Base-by-base conservation (phyloP, 495 filamentous ascomycete genomes). In the Barbatosphaeria neglecta region DNA sequence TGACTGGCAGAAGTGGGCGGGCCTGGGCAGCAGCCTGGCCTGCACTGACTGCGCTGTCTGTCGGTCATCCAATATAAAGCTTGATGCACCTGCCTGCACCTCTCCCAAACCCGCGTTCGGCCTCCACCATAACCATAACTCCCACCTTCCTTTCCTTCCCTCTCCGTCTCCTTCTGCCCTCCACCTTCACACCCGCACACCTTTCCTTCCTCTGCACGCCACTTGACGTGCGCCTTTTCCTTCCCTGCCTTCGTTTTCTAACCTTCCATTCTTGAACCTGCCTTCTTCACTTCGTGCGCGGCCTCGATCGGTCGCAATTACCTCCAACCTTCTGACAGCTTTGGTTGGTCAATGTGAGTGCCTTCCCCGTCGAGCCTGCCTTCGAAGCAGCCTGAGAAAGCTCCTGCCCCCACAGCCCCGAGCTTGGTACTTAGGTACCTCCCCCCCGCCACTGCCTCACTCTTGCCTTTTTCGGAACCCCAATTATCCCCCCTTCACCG, bases 221-320 rank as follows among this genome's bases (percentile, higher is more conserved):
- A 1, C 35, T 39, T 42, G 46, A 37, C 53, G 38, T 38, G 23
- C 49, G 27, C 37, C 39, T 39, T 45, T 24, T 43, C 28, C 28
- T 35, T 25, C 17, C 46, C 33, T 28, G 4, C 24, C 47, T 54
- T 50, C 41, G 25, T 50, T 47, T 35, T 35, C 13, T 35, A n/a
- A n/a, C 10, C 31, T 35, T 35, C 31, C 5, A 15, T 10, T 35
- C 9, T 4, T 15, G 13, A 1, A 15, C 31, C 2, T 5, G 16
- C 31, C 9, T 35, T 35, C 31, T n/a, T 35, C n/a, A n/a, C n/a
- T 47, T 46, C 22, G 37, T 40, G 23, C 43, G 25, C 45, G 25
- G 47, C 35, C 44, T 51, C 17, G 47, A 56, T 50, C 51, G 45
- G 52, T 37, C 35, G 45, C 35, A 22, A 49, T 23, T 41, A 22